phyloP scores from a whole-genome alignment of 306 rosid genomes.

The Cucumis cinereus region DNA sequence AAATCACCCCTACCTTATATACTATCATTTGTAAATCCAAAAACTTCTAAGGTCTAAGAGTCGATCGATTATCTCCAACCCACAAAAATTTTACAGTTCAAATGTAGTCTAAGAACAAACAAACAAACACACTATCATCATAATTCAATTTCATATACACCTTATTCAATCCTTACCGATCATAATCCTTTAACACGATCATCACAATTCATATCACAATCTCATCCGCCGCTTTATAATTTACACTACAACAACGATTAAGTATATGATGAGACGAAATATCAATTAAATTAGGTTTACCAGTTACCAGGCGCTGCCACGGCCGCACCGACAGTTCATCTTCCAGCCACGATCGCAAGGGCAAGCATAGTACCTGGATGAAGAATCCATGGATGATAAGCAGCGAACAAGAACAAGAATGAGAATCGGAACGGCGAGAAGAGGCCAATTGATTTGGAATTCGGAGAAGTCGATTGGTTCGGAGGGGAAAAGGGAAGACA shows the following conservation, averaged over 20 bases:
- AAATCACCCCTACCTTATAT: neutral
- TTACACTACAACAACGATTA: neutral
- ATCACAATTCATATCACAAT: neutral
- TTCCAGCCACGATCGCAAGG: constrained; percentile 5
- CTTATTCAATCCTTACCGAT: neutral
- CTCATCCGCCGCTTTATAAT: neutral
- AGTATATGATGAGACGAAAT: neutral
- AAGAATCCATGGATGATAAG: constrained; percentile 20
- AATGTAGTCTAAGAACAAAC: neutral
- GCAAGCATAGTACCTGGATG: neutral
- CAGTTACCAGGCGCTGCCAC: neutral
- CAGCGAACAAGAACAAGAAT: constrained; percentile 28
- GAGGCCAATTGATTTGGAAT: constrained; percentile 28
- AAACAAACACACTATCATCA: neutral
- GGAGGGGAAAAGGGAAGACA: constrained; percentile 12
- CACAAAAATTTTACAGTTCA: neutral
- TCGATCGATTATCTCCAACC: neutral
- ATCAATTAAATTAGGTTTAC: neutral
- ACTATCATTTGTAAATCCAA: neutral
- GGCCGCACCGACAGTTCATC: constrained; percentile 6
- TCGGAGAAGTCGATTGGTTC: constrained; percentile 8
- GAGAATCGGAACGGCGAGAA: constrained; percentile 22
- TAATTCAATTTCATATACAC: neutral
- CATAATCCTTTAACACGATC: neutral
- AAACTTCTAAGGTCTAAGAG: neutral